A percentile compares a stretch with the other conserved stretches of the same genome.
Conservation (phyloP, 2,329 filamentous ascomycete genomes). For the Capronia epimyces region DNA sequence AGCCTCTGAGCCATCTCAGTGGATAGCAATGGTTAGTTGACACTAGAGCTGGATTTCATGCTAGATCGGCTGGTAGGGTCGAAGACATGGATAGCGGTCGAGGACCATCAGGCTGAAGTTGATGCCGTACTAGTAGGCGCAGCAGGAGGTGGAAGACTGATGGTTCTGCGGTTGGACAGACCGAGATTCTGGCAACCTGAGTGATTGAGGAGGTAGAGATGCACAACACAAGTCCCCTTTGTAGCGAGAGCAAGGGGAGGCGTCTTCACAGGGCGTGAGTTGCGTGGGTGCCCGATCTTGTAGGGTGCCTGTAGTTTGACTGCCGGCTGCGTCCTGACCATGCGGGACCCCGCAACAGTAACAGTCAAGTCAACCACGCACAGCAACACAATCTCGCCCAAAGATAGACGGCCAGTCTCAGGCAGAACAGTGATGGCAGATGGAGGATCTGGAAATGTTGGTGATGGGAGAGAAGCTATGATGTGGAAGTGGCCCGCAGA, state of each 20-base stretch:
- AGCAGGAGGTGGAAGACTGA: neutral
- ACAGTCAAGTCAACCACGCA: conserved; percentile 2
- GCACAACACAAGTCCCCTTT: neutral
- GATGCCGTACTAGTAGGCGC: neutral
- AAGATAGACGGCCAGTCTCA: neutral
- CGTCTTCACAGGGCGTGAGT: neutral
- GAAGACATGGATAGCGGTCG: neutral
- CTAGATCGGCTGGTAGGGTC: neutral
- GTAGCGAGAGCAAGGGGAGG: neutral
- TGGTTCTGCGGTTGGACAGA: neutral
- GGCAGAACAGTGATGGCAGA: neutral
- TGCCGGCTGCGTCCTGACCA: too few species aligned
- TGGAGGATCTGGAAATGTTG: neutral
- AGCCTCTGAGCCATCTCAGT: neutral
- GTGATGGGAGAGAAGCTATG: neutral
- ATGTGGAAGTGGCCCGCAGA: neutral
- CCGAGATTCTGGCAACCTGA: neutral
- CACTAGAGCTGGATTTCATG: neutral
- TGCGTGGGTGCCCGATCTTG: neutral
- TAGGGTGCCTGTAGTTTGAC: neutral
- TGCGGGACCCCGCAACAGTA: neutral
- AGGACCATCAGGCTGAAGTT: neutral
- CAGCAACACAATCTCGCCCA: neutral
- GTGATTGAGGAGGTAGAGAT: neutral
- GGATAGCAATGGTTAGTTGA: neutral